Percentiles rank a stretch among this genome's conserved stretches.
Evolutionary conservation across 2,329 filamentous ascomycete species (phyloP).

Genomic region (Metarhizium anisopliae): DNA sequence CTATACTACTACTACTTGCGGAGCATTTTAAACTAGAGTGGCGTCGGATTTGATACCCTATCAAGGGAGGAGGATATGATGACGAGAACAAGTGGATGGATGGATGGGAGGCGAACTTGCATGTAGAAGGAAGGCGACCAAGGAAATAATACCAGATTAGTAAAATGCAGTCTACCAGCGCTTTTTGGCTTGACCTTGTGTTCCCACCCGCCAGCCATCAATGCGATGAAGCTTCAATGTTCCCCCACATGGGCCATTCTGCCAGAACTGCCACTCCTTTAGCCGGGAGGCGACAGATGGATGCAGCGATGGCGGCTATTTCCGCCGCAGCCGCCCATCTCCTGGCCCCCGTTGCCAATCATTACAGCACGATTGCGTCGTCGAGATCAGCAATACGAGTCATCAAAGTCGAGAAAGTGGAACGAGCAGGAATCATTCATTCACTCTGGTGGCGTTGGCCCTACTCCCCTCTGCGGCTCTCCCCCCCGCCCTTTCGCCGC

Average conservation of each 20-base stretch:
- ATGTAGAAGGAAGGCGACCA: not conserved
- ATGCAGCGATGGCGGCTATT: not conserved
- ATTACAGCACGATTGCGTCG: not conserved
- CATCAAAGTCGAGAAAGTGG: not conserved
- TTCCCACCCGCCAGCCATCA: not conserved
- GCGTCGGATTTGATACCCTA: not conserved
- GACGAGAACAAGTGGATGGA: not conserved
- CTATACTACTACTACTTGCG: not conserved
- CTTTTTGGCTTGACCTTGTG: too few species aligned
- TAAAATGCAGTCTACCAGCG: too few species aligned
- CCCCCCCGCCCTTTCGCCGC: too few species aligned
- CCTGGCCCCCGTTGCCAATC: not conserved
- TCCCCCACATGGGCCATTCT: too few species aligned
- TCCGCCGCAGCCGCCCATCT: not conserved
- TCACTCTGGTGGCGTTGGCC: not conserved
- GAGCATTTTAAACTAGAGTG: not conserved
- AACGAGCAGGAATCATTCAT: not conserved
- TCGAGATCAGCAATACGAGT: not conserved
- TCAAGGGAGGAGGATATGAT: not conserved
- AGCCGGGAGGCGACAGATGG: too few species aligned
- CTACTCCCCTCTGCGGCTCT: too few species aligned
- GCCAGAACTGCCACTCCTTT: too few species aligned
- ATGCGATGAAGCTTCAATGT: too few species aligned
- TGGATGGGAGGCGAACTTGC: not conserved
- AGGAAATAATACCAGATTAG: not conserved